A percentile compares a stretch with the other conserved stretches of the same genome.
phyloP scores from a whole-genome alignment of 2,329 filamentous ascomycete species.

The Neonectria ditissima region DNA sequence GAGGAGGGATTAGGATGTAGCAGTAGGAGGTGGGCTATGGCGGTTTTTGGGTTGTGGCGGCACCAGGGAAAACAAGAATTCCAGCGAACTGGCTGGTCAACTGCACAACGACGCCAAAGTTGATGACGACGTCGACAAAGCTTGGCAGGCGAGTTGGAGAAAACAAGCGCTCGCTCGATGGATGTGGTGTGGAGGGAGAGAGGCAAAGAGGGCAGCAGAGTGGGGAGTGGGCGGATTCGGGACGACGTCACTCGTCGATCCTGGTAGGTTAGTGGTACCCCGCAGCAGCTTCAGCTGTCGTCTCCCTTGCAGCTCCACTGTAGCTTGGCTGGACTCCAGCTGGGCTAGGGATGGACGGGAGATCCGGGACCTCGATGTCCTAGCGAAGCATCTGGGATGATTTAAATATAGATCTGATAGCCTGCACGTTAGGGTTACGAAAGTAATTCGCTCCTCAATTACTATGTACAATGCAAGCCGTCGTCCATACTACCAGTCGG shows the following conservation, averaged over 20 bases:
- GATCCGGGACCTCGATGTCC: too few species aligned
- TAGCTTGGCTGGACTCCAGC: constrained; percentile 22
- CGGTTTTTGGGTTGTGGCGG: not conserved
- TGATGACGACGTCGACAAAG: constrained; percentile 14
- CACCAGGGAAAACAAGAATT: constrained; percentile 4
- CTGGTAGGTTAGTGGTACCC: constrained; percentile 4
- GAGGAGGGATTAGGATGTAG: not conserved
- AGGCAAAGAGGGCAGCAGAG: constrained; percentile 14
- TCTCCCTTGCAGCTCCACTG: constrained; percentile 13
- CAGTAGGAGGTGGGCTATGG: not conserved
- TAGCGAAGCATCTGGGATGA: too few species aligned
- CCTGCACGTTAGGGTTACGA: too few species aligned
- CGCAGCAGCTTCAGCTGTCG: constrained; percentile 16
- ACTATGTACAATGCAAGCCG: too few species aligned
- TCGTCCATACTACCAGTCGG: too few species aligned
- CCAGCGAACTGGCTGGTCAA: not conserved
- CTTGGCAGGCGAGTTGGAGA: constrained; percentile 30
- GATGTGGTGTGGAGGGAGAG: not conserved
- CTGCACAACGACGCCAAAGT: constrained; percentile 29
- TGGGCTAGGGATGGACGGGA: constrained; percentile 1
- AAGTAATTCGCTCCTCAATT: too few species aligned
- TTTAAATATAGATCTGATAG: too few species aligned
- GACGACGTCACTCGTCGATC: constrained; percentile 41
- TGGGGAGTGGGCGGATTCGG: constrained; percentile 15
- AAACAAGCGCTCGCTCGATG: constrained; percentile 41